phyloP scores from a whole-genome alignment of 2,329 filamentous ascomycete genomes.

The Alternaria dauci region DNA sequence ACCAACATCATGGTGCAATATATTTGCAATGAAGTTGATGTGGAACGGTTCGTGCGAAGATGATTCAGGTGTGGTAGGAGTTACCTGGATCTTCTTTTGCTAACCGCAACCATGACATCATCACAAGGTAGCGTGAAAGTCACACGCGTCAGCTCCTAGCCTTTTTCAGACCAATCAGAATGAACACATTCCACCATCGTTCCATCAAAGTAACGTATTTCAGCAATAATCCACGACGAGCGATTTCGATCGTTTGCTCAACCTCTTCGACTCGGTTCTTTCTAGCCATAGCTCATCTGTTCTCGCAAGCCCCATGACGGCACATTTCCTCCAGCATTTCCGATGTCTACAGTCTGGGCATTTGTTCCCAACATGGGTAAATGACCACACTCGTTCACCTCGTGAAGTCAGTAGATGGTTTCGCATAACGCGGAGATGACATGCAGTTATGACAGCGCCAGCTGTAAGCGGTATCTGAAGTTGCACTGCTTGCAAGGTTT shows the following conservation, averaged over 20 bases:
- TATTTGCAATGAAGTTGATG: neutral
- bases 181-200: neutral
- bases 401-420: neutral
- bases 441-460: conserved; percentile 9
- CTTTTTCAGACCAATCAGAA: neutral
- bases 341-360: conserved; percentile 10
- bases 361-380: neutral
- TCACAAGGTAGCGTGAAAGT: neutral
- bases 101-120: conserved; percentile 1
- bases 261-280: neutral
- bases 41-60: neutral
- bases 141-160: neutral
- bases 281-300: conserved; percentile 13
- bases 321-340: conserved; percentile 11
- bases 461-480: neutral
- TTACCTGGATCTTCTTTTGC: neutral
- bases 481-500: neutral
- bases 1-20: neutral
- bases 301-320: neutral
- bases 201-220: neutral
- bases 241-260: neutral
- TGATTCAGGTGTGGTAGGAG: neutral
- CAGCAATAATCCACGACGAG: neutral
- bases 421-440: accelerated
- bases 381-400: conserved; percentile 2